These are phyloP conservation scores for Castanospermum australe DNA, from an alignment of 306 rosid species.

Conservation along the genomic window DNA sequence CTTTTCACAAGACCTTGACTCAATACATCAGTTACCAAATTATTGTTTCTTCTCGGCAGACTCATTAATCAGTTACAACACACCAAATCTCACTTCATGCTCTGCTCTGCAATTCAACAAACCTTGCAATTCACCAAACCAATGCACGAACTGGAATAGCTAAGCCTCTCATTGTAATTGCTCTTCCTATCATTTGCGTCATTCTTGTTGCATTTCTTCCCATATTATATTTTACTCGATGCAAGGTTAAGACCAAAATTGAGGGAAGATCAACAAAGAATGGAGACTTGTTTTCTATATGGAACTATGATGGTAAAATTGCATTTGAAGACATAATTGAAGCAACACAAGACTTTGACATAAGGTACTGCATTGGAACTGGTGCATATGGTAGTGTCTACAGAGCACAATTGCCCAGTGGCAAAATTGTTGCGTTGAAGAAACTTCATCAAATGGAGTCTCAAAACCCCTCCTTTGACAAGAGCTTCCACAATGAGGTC, in stretches of 20 bases:
- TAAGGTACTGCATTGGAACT: background rate
- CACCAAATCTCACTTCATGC: background rate
- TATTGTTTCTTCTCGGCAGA: background rate
- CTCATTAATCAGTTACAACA: background rate
- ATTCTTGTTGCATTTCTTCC: background rate
- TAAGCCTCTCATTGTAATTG: background rate
- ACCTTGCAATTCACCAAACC: background rate
- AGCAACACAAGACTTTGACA: constrained; percentile 9
- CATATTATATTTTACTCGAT: background rate
- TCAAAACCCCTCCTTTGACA: background rate
- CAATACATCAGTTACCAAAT: background rate
- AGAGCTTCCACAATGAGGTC: constrained; percentile 12
- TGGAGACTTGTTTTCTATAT: background rate
- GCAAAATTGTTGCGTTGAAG: background rate
- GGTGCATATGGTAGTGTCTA: constrained; percentile 5
- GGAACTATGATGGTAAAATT: constrained; percentile 6
- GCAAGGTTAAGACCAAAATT: background rate
- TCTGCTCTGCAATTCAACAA: no score
- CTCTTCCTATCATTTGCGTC: background rate
- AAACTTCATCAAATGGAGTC: background rate
- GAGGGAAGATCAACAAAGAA: background rate
- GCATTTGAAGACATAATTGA: constrained; percentile 15
- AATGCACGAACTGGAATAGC: background rate
- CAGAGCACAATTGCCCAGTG: background rate
- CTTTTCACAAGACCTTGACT: no score